Percentiles rank a stretch among this genome's conserved stretches.
Evolutionary conservation across 371 early-diverging fungal genomes (phyloP).

Genomic region (Chytridium lagenaria): DNA sequence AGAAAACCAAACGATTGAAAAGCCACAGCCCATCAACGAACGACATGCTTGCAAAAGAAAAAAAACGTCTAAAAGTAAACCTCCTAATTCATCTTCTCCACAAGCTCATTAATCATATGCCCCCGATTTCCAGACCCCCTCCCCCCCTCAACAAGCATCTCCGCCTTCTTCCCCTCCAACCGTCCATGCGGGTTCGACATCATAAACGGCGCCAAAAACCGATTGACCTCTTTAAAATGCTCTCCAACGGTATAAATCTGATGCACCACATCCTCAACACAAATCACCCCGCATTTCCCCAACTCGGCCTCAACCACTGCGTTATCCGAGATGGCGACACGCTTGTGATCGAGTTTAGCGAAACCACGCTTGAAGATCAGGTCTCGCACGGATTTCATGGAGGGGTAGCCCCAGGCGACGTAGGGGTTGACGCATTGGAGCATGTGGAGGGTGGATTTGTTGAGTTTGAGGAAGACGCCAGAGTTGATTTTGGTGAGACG

Average conservation of each 20-base stretch:
- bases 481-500: constrained; percentile 99
- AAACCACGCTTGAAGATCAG: constrained; percentile 99
- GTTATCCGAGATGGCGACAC: constrained; percentile 97
- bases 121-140: constrained; percentile 97
- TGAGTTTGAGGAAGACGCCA: constrained; percentile 97
- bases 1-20: background rate
- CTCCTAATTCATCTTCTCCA: constrained; percentile 85
- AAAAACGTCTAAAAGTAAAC: too few relatives aligned
- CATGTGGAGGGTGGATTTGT: constrained; percentile 98
- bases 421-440: constrained; percentile 98
- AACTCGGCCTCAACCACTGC: constrained; percentile 92
- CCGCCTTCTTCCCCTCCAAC: constrained; percentile 93
- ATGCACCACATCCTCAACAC: constrained; percentile 99
- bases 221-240: constrained; percentile 96
- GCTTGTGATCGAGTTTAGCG: constrained; percentile 96
- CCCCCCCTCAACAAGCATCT: constrained; percentile 98
- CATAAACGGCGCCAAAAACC: constrained; percentile 99
- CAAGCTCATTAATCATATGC: constrained; percentile 89
- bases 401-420: constrained; percentile 92
- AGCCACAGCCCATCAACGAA: background rate
- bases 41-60: too few relatives aligned
- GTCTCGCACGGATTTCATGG: constrained; percentile 98
- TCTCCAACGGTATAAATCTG: constrained; percentile 99
- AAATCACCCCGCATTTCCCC: constrained; percentile 96
- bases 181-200: constrained; percentile 98